These are phyloP conservation scores for Suaeda aralocaspica DNA, from an alignment of 148 eudicot genomes.

Conservation along the genomic window DNA sequence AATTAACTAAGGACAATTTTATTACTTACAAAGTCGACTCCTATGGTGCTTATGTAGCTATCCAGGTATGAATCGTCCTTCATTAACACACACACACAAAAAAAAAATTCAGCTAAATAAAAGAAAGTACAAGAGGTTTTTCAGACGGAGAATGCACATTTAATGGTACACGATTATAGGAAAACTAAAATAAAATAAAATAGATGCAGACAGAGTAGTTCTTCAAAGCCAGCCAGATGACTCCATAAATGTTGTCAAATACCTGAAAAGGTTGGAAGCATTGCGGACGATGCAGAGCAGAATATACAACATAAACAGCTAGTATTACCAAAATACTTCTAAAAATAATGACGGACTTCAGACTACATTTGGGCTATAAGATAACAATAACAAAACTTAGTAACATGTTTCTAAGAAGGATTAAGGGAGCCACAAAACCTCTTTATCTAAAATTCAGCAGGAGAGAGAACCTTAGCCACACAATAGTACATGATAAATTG, in stretches of 20 bases:
- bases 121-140: neutral
- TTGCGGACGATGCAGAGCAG: neutral
- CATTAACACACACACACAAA: constrained; percentile 1
- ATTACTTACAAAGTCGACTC: constrained; percentile 55
- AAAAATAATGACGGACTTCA: neutral
- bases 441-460: neutral
- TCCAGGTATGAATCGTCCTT: constrained; percentile 57
- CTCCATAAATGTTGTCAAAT: neutral
- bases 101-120: neutral
- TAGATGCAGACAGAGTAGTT: neutral
- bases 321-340: neutral
- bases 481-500: neutral
- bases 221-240: neutral
- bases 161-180: neutral
- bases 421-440: neutral
- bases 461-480: neutral
- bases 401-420: neutral
- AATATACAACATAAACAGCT: neutral
- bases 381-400: neutral
- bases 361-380: neutral
- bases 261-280: neutral
- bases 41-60: constrained; percentile 59
- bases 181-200: neutral
- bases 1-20: neutral
- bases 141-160: neutral